A percentile compares a stretch with the other conserved stretches of the same genome.
These are phyloP conservation scores for Aspergillus sp. DNA, from an alignment of 2,329 filamentous ascomycete genomes.

Conservation along the genomic window DNA sequence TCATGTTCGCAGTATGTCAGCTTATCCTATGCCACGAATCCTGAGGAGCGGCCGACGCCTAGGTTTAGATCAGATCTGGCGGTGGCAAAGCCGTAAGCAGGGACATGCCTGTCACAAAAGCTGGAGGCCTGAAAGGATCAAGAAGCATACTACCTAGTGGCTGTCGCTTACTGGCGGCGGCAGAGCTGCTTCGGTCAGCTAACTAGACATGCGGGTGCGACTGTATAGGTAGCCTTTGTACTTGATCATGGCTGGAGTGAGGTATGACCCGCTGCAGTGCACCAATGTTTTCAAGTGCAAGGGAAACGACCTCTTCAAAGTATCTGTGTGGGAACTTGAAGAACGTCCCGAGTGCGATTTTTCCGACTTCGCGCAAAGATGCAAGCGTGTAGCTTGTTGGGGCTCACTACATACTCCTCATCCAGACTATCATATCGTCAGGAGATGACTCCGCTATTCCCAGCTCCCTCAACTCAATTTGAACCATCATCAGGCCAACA, in stretches of 20 bases:
- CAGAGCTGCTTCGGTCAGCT: not conserved
- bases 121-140: not conserved
- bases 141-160: not conserved
- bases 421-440: too few relatives aligned
- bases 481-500: slow-evolving; percentile 11
- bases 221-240: not conserved
- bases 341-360: too few relatives aligned
- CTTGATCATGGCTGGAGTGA: not conserved
- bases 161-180: not conserved
- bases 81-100: not conserved
- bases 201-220: not conserved
- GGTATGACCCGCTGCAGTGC: not conserved
- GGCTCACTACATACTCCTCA: too few relatives aligned
- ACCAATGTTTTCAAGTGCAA: not conserved
- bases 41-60: not conserved
- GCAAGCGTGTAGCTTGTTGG: too few relatives aligned
- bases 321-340: not conserved
- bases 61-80: not conserved
- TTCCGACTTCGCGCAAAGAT: too few relatives aligned
- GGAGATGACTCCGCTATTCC: not conserved
- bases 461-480: not conserved
- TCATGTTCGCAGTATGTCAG: not conserved
- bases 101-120: not conserved
- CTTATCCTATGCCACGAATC: not conserved
- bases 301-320: not conserved